Evolutionary conservation across 1,284 basidiomycete species (phyloP).

Genomic region (Ganoderma sinense): DNA sequence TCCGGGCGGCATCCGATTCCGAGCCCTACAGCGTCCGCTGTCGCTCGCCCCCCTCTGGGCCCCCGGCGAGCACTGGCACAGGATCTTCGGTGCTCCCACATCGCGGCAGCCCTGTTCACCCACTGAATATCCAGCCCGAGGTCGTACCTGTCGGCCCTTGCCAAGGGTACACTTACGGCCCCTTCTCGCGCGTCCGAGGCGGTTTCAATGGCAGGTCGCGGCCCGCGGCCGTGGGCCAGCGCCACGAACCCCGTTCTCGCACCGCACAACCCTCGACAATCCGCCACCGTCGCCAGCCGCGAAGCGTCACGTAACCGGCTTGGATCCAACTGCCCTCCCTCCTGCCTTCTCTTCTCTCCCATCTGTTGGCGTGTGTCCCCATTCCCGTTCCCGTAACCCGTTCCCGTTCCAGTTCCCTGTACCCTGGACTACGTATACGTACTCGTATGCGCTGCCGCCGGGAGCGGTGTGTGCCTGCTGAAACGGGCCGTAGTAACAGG

Average conservation of each 20-base stretch:
- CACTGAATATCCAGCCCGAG: no score
- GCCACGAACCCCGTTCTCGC: conserved; percentile 2
- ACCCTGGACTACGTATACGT: conserved; percentile 13
- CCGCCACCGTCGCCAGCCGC: not conserved
- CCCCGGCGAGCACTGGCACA: not conserved
- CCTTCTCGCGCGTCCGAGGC: not conserved
- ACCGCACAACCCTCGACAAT: conserved; percentile 12
- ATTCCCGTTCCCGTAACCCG: no score
- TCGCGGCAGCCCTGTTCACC: not conserved
- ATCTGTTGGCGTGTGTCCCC: not conserved
- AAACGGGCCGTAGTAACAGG: conserved; percentile 14
- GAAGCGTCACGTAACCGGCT: conserved; percentile 5
- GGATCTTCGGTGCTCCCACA: not conserved
- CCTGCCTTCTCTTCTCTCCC: not conserved
- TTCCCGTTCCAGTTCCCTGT: not conserved
- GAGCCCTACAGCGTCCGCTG: not conserved
- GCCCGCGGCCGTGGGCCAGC: not conserved
- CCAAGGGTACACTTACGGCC: not conserved
- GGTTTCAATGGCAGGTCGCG: not conserved
- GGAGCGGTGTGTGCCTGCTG: conserved; percentile 9
- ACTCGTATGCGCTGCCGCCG: no score
- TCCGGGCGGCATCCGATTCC: not conserved
- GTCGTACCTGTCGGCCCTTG: not conserved
- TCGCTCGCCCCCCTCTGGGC: not conserved
- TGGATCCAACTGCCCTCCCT: not conserved